phyloP scores from a whole-genome alignment of 257 asterid genomes.

The Forsythia viridissima region DNA sequence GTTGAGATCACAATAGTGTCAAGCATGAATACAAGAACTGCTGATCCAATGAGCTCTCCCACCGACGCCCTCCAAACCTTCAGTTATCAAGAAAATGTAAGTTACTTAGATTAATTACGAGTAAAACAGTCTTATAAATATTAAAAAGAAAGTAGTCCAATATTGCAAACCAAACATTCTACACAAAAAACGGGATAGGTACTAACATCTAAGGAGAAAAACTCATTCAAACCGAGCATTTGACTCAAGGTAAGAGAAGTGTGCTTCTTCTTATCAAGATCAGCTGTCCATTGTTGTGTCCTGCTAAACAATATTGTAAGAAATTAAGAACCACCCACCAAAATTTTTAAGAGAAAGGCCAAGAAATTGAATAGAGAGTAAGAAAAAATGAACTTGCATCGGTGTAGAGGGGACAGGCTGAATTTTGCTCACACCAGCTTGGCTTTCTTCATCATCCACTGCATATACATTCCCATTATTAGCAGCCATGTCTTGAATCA shows the following conservation, averaged over 20 bases:
- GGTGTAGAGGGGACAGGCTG: constrained; percentile 50
- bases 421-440: constrained; percentile 31
- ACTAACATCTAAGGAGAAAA: constrained; percentile 52
- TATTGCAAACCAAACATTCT: not conserved
- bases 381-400: constrained; percentile 24
- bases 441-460: constrained; percentile 53
- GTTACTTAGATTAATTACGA: not conserved
- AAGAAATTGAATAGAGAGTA: not conserved
- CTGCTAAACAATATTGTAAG: constrained; percentile 20
- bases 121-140: too few species aligned
- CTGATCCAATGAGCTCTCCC: constrained; percentile 72
- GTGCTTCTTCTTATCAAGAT: constrained; percentile 27
- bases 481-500: constrained; percentile 37
- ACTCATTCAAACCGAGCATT: constrained; percentile 57
- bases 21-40: constrained; percentile 63
- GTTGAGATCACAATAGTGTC: constrained; percentile 76
- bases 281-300: constrained; percentile 26
- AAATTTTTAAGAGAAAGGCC: not conserved
- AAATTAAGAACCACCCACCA: not conserved
- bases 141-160: not conserved
- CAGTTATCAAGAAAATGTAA: not conserved
- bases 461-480: constrained; percentile 20
- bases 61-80: constrained; percentile 81
- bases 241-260: constrained; percentile 33
- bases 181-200: not conserved